phyloP scores from a whole-genome alignment of 768 basidiomycete species.

The Tulasnella sp. region DNA sequence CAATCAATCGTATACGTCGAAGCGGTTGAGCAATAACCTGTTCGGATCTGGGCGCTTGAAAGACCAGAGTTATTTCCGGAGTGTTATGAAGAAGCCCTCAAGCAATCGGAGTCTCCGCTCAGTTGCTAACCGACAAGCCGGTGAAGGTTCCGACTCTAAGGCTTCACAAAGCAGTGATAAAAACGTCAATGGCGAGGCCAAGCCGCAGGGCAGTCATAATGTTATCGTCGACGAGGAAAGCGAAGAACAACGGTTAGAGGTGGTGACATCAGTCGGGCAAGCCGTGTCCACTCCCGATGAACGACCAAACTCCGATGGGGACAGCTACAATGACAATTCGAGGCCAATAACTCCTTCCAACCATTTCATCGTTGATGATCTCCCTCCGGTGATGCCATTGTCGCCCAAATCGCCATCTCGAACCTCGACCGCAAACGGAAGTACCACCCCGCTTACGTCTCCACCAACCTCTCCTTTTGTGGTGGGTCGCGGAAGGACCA shows the following conservation, averaged over 20 bases:
- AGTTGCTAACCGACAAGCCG: background rate
- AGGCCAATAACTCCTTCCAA: constrained; percentile 1
- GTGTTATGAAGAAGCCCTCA: background rate
- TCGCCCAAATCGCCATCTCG: background rate
- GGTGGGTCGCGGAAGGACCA: background rate
- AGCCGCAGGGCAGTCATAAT: background rate
- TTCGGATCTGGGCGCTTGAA: constrained; percentile 71
- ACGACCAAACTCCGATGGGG: background rate
- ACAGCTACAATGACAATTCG: background rate
- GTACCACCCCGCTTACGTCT: background rate
- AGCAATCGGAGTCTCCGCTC: constrained; percentile 12
- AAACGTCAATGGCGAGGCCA: too few relatives aligned
- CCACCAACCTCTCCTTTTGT: constrained; percentile 1
- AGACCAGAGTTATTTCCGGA: constrained; percentile 57
- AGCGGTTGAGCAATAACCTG: constrained; percentile 76
- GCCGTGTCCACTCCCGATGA: background rate
- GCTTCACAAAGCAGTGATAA: too few relatives aligned
- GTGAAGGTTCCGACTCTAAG: background rate
- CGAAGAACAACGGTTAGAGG: background rate
- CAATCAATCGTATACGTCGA: constrained; percentile 30
- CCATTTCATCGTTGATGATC: background rate
- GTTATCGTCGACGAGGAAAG: background rate
- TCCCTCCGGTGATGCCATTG: background rate
- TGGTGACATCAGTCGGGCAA: background rate
- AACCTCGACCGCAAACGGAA: background rate